Evolutionary conservation across 2,329 filamentous ascomycete genomes (phyloP).

Genomic region (Ophiosphaerella korrae): DNA sequence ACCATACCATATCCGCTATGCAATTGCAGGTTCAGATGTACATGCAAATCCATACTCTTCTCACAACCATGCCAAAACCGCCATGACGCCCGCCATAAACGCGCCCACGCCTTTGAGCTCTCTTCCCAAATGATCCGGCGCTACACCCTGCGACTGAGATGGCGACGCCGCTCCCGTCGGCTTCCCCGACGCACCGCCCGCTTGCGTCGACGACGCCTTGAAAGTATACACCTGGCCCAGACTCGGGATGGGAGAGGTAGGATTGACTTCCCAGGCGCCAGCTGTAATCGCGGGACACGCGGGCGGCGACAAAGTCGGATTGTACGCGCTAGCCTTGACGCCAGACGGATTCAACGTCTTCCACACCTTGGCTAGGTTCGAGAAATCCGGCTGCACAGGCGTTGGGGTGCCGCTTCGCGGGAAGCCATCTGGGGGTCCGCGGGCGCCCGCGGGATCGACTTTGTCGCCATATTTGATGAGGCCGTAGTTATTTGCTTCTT

Average conservation of each 20-base stretch:
- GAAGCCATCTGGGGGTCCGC: constrained; percentile 67
- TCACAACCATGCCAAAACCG: constrained; percentile 29
- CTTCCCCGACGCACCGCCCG: neutral
- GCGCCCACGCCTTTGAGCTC: constrained; percentile 28
- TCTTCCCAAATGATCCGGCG: constrained; percentile 20
- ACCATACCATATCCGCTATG: too few species aligned
- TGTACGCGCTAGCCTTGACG: constrained; percentile 69
- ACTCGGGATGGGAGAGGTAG: constrained; percentile 71
- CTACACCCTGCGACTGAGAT: constrained; percentile 15
- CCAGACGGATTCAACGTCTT: constrained; percentile 72
- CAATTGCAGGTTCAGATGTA: neutral
- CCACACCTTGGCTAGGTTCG: constrained; percentile 79
- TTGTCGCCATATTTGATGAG: constrained; percentile 74
- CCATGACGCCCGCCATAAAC: constrained; percentile 25
- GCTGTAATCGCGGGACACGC: constrained; percentile 72
- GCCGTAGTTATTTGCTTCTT: constrained; percentile 83
- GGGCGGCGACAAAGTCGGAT: constrained; percentile 64
- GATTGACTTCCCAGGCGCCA: constrained; percentile 74
- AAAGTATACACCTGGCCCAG: constrained; percentile 56
- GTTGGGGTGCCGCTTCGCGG: constrained; percentile 74
- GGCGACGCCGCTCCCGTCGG: neutral
- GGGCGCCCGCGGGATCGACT: constrained; percentile 53
- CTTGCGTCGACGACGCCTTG: constrained; percentile 4
- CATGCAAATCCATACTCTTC: neutral
- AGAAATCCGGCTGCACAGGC: constrained; percentile 75